These are phyloP conservation scores for Globisporangium spinosum DNA, from an alignment of 352 stramenopile genomes.

Conservation along the genomic window DNA sequence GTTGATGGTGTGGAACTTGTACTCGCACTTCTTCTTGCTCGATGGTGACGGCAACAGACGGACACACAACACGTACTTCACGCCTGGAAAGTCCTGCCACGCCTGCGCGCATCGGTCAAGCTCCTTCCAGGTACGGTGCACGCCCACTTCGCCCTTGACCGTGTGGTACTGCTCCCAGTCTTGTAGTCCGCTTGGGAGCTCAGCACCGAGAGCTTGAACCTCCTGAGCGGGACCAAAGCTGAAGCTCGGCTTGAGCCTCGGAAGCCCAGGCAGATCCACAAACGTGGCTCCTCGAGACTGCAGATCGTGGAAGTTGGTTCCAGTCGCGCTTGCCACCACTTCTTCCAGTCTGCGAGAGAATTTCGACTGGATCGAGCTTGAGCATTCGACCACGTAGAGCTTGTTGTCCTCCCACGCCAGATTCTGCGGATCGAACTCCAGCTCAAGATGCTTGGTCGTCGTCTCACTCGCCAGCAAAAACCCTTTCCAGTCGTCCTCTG, in stretches of 20 bases:
- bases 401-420: neutral
- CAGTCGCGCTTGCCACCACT: neutral
- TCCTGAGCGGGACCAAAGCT: neutral
- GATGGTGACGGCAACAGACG: neutral
- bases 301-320: neutral
- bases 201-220: neutral
- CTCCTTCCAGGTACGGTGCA: neutral
- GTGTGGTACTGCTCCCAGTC: neutral
- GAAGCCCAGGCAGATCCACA: neutral
- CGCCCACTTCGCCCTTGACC: conserved; percentile 4
- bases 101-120: neutral
- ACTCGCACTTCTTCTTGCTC: neutral
- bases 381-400: neutral
- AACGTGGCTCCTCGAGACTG: neutral
- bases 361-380: neutral
- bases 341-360: neutral
- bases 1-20: neutral
- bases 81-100: conserved; percentile 1
- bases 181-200: neutral
- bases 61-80: neutral
- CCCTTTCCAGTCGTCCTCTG: neutral
- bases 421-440: neutral
- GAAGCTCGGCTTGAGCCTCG: neutral
- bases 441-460: neutral
- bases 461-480: neutral